Percentiles rank a stretch among this genome's conserved stretches.
These are phyloP conservation scores for Xylaria flabelliformis DNA, from an alignment of 495 filamentous ascomycete species.

Conservation along the genomic window DNA sequence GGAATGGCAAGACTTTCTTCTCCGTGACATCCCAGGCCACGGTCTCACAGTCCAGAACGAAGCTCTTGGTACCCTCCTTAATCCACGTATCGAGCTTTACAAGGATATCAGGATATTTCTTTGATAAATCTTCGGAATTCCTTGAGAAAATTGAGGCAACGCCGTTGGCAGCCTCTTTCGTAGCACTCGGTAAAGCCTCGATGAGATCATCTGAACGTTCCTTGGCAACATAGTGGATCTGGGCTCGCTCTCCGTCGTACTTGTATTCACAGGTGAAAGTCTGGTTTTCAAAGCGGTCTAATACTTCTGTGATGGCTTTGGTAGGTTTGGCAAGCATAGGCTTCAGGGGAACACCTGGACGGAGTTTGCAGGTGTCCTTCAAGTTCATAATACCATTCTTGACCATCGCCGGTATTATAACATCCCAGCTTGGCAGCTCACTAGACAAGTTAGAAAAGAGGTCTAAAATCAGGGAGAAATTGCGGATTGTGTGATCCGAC, in stretches of 20 bases:
- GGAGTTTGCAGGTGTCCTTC: slow-evolving; percentile 85
- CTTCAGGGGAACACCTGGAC: slow-evolving; percentile 93
- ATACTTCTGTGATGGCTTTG: slow-evolving; percentile 97
- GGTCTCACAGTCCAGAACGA: slow-evolving; percentile 96
- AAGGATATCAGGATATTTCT: slow-evolving; percentile 96
- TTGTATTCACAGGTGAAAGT: slow-evolving; percentile 99
- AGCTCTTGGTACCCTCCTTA: slow-evolving; percentile 85
- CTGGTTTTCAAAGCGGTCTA: slow-evolving; percentile 94
- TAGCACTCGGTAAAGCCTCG: slow-evolving; percentile 58
- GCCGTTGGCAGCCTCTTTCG: slow-evolving; percentile 63
- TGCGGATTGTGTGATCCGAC: slow-evolving; percentile 31
- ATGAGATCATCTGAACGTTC: slow-evolving; percentile 68
- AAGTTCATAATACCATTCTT: slow-evolving; percentile 84
- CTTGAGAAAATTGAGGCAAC: slow-evolving; percentile 92
- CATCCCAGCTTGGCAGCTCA: slow-evolving; percentile 92
- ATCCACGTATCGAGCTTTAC: slow-evolving; percentile 88
- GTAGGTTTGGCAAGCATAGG: slow-evolving; percentile 99
- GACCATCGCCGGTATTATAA: slow-evolving; percentile 88
- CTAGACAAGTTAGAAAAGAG: slow-evolving; percentile 49
- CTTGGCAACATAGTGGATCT: slow-evolving; percentile 95
- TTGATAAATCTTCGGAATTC: slow-evolving; percentile 94
- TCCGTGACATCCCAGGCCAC: slow-evolving; percentile 94
- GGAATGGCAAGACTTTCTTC: slow-evolving; percentile 96
- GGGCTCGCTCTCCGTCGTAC: slow-evolving; percentile 95
- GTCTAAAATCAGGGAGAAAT: neutral